These are phyloP conservation scores for Triticum timopheevii DNA, from an alignment of 176 grass and related monocot genomes.

Conservation along the genomic window DNA sequence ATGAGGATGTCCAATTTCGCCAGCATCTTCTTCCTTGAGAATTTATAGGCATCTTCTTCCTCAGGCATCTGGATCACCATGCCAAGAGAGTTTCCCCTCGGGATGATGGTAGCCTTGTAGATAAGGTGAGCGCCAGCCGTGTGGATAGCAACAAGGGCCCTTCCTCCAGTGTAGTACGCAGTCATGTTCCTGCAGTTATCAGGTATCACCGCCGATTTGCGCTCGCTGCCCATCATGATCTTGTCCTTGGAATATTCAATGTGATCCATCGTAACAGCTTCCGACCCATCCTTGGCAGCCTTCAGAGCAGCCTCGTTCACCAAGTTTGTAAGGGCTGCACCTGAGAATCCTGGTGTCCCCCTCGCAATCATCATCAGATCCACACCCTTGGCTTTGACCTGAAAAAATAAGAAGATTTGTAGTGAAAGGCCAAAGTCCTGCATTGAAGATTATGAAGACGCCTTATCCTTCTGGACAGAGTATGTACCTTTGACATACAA, in stretches of 20 bases:
- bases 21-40: slow-evolving; percentile 58
- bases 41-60: slow-evolving; percentile 37
- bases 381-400: slow-evolving; percentile 72
- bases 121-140: slow-evolving; percentile 46
- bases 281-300: slow-evolving; percentile 61
- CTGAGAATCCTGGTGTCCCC: slow-evolving; percentile 69
- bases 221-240: slow-evolving; percentile 66
- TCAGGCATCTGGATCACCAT: slow-evolving; percentile 55
- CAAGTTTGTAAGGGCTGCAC: slow-evolving; percentile 72
- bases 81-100: slow-evolving; percentile 52
- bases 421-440: neutral
- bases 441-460: neutral
- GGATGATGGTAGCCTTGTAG: slow-evolving; percentile 66
- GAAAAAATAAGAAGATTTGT: neutral
- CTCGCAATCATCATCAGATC: slow-evolving; percentile 57
- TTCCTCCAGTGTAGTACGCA: slow-evolving; percentile 60
- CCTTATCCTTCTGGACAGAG: neutral
- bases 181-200: slow-evolving; percentile 51
- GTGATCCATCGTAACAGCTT: slow-evolving; percentile 57
- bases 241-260: slow-evolving; percentile 65
- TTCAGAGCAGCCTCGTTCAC: slow-evolving; percentile 69
- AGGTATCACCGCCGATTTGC: slow-evolving; percentile 62
- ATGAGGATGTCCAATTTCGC: slow-evolving; percentile 57
- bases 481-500: neutral
- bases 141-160: slow-evolving; percentile 60